Evolutionary conservation across 2,329 filamentous ascomycete species (phyloP), one percentile per base, ranked within the genome.

Genomic region (Rhynchosporium graminicola): DNA sequence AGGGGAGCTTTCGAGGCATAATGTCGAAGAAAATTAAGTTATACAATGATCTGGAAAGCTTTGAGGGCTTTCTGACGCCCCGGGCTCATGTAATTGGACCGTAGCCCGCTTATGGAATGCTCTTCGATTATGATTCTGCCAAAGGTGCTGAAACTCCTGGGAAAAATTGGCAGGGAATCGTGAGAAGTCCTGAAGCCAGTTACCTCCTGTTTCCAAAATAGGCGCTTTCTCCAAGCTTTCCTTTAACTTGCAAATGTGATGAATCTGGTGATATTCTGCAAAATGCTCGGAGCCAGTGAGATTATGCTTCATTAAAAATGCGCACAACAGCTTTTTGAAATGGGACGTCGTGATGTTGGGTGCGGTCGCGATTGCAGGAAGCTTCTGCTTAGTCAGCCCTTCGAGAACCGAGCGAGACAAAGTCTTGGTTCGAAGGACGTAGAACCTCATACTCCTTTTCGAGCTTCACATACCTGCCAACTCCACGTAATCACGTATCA

Each of bases 1-100:
- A 73, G 12, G 70, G 70, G 13, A 73, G 67, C 12, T 60, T 72
- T 60, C 71, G 61, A 26, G 68, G 68, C 71, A 73, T 72, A 4
- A 29, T 63, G 47, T n/a, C 54, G 38, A 46, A 28, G 26, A 28
- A 28, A 10, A 3, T 12, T 12, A 6, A 36, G 13, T 13, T n/a
- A 38, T n/a, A 33, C 13, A n/a, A 52, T 38, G 0, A 10, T 36
- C 33, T 36, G 33, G 29, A 28, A 28, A 28, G 28, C 42, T 28
- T 9, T 50, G 13, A 1, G 38, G 20, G 31, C 12, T 3, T 33
- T 4, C 31, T 33, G 28, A 15, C 13, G 5, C 10, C 12, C 4
- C 6, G 9, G 1, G 31, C 12, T 4, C 10, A n/a, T 46, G 4
- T 12, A 26, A 33, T 3, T 43, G 7, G 29, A 13, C 13, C 33